Evolutionary conservation across 148 eudicot genomes (phyloP), one percentile per base, ranked within the genome.

Genomic region (Camellia lanceoleosa): DNA sequence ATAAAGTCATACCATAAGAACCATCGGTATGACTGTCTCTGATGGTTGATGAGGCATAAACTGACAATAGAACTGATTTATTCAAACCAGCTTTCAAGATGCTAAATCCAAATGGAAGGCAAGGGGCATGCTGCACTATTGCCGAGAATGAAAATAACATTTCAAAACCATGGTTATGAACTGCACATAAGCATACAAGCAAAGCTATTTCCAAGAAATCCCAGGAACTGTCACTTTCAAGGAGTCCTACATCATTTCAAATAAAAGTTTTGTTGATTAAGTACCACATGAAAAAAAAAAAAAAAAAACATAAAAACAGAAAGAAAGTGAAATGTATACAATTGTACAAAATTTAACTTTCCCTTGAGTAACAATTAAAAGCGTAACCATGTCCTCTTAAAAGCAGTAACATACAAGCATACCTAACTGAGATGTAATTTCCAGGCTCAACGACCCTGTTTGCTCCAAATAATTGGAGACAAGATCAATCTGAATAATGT

Each of bases 51-150:
- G 97, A 83, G 62, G 94, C 87, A 88, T 94, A 96, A 83, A 96
- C 95, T 80, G 99, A 92, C 88, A 96, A 77, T 60, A 96, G 85
- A 87, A 96, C 99, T 30, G 99, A 96, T 83, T 94, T 96, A 81
- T 94, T 96, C 78, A 96, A 78, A 74, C 99, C 99, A 87, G 99
- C 98, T 88, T 86, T 96, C 74, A 96, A 85, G 78, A 96, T 96
- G 90, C 98, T 92, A 82, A 96, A 94, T 78, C 98, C 99, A 81
- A 94, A 82, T 23, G 99, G 99, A 84, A 86, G 95, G 85, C 86
- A 90, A 80, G 99, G 99, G 70, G 99, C 90, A 83, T 91, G 97
- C 84, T 92, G 97, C 78, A 94, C 98, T 68, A 94, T 85, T 79
- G 98, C 97, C 49, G 99, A 94, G 87, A 96, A 94, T 38, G 98